Conservation (phyloP, 805 yeast genomes). For the Lachancea mirantina region DNA sequence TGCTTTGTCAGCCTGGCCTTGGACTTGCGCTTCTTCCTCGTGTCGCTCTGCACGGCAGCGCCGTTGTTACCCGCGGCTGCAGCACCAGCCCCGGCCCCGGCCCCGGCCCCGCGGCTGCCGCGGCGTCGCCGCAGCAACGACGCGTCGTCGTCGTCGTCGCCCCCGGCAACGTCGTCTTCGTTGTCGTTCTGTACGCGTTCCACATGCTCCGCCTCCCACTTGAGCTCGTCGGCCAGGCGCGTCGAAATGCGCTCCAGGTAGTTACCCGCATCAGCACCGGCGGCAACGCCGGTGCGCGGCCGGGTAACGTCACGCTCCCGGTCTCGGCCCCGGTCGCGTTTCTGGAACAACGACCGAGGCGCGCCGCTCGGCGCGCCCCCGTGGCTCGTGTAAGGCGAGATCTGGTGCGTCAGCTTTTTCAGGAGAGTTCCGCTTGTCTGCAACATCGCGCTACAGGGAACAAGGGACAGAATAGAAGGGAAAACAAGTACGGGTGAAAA, state of each 20-base stretch:
- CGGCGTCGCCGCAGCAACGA: neutral
- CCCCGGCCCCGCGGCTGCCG: conserved; percentile 3
- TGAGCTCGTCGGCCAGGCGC: conserved; percentile 4
- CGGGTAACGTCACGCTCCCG: neutral
- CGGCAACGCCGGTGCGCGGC: neutral
- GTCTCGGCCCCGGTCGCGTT: conserved; percentile 2
- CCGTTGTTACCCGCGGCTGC: neutral
- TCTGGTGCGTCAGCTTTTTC: conserved; percentile 5
- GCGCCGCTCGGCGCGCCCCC: conserved; percentile 9
- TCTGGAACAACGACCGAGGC: neutral
- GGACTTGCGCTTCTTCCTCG: conserved; percentile 2
- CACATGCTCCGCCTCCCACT: conserved; percentile 7
- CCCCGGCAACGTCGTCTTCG: too few species aligned
- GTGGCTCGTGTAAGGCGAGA: conserved; percentile 9
- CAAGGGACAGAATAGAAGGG: too few species aligned
- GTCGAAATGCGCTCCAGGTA: neutral
- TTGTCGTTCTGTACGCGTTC: too few species aligned
- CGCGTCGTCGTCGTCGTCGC: too few species aligned
- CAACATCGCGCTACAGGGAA: too few species aligned
- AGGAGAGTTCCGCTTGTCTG: conserved; percentile 6
- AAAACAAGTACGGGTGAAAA: too few species aligned
- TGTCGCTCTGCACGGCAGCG: conserved; percentile 1
- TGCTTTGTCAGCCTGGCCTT: conserved; percentile 6
- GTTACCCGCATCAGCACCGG: neutral
- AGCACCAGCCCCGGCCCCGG: too few species aligned